Evolutionary conservation across 176 grass and related monocot genomes (phyloP).

Genomic region (Phoenix roebelenii): DNA sequence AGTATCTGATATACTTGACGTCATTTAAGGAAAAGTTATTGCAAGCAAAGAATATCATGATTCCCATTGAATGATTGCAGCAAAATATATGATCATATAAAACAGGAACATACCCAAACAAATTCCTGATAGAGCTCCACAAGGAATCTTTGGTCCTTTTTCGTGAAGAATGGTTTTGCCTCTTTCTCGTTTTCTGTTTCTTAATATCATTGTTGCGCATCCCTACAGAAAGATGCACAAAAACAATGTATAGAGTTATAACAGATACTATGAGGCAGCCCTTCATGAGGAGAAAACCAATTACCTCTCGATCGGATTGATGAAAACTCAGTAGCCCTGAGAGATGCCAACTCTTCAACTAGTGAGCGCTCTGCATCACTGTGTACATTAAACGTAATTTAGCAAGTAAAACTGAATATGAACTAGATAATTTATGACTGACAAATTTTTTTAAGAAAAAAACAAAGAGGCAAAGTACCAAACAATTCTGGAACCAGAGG

Average conservation of each 20-base stretch:
- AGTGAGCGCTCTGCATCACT: conserved; percentile 43
- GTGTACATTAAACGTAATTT: conserved; percentile 14
- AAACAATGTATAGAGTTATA: background rate
- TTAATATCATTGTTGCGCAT: conserved; percentile 15
- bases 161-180: conserved; percentile 12
- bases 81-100: background rate
- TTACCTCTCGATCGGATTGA: conserved; percentile 33
- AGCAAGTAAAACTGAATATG: background rate
- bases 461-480: too few relatives aligned
- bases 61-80: too few relatives aligned
- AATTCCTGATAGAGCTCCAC: conserved; percentile 47
- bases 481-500: too few relatives aligned
- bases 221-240: conserved; percentile 10
- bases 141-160: conserved; percentile 32
- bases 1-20: too few relatives aligned
- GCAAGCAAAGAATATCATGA: too few relatives aligned
- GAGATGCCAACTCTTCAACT: conserved; percentile 42
- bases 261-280: background rate
- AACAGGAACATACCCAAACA: conserved; percentile 51
- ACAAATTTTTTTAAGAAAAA: too few relatives aligned
- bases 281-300: background rate
- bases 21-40: too few relatives aligned
- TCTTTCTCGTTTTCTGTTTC: conserved; percentile 12
- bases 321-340: conserved; percentile 29
- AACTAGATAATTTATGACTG: background rate